Evolutionary conservation across 140 eudicot species (phyloP), one percentile per base, ranked within the genome.

Genomic region (Cichorium intybus): DNA sequence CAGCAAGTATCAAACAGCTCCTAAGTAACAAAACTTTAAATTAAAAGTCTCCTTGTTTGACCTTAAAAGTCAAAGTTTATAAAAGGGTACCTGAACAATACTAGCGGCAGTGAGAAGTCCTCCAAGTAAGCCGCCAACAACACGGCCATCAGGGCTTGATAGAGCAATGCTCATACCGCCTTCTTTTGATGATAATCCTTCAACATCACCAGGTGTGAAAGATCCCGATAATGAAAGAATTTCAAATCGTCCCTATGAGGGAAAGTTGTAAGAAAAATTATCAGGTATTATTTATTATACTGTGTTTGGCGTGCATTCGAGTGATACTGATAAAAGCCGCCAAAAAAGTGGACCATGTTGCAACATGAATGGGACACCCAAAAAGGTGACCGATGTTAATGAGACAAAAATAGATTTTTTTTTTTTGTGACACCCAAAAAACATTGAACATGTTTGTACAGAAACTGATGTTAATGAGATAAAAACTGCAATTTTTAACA

Each of bases 211-310:
- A 18, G 95, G 95, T 24, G 85, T 77, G 51, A 83, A 84, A 29
- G 95, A 86, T 75, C 95, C 97, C 10, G 89, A 68, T 56, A 90
- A 70, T 2, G 91, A 81, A 17, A 90, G 84, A 43, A 90, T 87
- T 71, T 84, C 94, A 77, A 90, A 90, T 27, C 84, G 65, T 43
- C 97, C 97, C 97, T 90, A 43, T 41, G 22, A 72, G 39, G 35
- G 35, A 24, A 49, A 39, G 24, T 27, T 52, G 35, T 17, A 18
- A 50, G 56, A 70, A 10, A 31, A 14, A 24, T 10, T 6, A 16
- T 17, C 10, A n/a, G 67, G 23, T 49, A 41, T 56, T 56, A 43
- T 41, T 22, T 4, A 29, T 11, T 0, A 20, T 31, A 31, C 37
- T 31, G 37, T 31, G 37, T 31, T 31, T 31, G 37, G 7, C 11